Evolutionary conservation across 2,329 filamentous ascomycete genomes (phyloP), one percentile per base, ranked within the genome.

Genomic region (Exserohilum rostratum): DNA sequence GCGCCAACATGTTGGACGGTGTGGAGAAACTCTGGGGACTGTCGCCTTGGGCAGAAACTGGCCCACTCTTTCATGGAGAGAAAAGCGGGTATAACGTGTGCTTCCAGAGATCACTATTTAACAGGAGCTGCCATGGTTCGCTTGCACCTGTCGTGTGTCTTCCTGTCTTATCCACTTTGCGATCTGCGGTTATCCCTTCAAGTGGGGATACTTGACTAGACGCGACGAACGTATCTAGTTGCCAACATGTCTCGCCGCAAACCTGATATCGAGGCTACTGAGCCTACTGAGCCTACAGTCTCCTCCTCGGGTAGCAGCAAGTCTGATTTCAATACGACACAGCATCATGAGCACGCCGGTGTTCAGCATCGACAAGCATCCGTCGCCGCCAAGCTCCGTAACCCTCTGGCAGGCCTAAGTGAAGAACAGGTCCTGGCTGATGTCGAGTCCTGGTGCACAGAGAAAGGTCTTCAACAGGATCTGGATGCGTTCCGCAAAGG

Each of bases 401-500:
- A 87, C 35, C 82, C 82, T 10, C 75, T 88, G 3, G 79, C 76
- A 2, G 82, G 79, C 0, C 77, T 87, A 6, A 77, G 81, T 2
- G 78, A 79, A 25, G 76, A 82, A 1, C 71, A 81, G 47, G 78
- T 88, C 12, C 69, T 87, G 34, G 69, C 73, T 17, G 77, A 85
- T 55, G 85, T 87, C 2, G 78, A 83, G 38, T 67, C 74, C 0
- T 88, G 87, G 66, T 83, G 82, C 38, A 58, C 67, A 3, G 70
- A 80, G n/a, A 78, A 80, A 45, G 78, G 77, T 7, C 71, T 86
- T 3, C 75, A 76, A 31, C 77, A 82, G 18, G 74, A 82, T 17
- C 65, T 82, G 10, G 79, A 81, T 3, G 70, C 62, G 18, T 82
- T 85, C 53, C 77, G 78, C 27, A 83, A 83, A 58, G 80, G 81